These are phyloP conservation scores for Thalassiosira sp. DNA, from an alignment of 352 stramenopile species.

Conservation along the genomic window DNA sequence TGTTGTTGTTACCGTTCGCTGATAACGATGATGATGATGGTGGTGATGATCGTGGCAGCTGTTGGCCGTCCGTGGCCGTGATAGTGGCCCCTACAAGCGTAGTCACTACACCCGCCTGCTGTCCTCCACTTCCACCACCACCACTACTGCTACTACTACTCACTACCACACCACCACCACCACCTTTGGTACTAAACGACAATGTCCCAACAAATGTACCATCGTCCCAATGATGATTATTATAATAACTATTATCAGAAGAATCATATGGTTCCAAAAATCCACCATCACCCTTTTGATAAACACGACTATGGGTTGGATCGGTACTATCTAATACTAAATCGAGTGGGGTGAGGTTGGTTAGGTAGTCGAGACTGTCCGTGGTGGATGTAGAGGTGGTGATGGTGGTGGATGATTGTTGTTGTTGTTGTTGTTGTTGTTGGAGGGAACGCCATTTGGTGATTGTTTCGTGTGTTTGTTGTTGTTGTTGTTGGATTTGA, in stretches of 20 bases:
- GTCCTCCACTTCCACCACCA: neutral
- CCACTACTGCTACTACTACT: neutral
- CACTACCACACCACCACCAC: neutral
- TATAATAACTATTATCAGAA: no score
- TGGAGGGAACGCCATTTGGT: conserved; percentile 5
- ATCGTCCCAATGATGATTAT: conserved; percentile 24
- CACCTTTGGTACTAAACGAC: neutral
- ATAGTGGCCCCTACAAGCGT: no score
- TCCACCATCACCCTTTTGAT: conserved; percentile 28
- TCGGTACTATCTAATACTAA: conserved; percentile 10
- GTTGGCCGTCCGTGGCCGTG: no score
- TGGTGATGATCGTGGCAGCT: neutral
- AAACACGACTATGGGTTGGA: conserved; percentile 1
- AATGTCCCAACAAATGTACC: neutral
- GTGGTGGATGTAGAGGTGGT: neutral
- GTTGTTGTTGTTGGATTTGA: neutral
- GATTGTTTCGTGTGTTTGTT: conserved; percentile 1
- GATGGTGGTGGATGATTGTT: no score
- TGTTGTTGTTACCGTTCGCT: no score
- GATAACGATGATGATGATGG: no score
- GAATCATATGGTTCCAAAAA: conserved; percentile 46
- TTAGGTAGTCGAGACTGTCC: neutral
- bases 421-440: neutral
- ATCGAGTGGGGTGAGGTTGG: conserved; percentile 13
- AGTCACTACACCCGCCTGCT: no score